phyloP scores from a whole-genome alignment of 345 rosid genomes.

The Mercurialis annua region DNA sequence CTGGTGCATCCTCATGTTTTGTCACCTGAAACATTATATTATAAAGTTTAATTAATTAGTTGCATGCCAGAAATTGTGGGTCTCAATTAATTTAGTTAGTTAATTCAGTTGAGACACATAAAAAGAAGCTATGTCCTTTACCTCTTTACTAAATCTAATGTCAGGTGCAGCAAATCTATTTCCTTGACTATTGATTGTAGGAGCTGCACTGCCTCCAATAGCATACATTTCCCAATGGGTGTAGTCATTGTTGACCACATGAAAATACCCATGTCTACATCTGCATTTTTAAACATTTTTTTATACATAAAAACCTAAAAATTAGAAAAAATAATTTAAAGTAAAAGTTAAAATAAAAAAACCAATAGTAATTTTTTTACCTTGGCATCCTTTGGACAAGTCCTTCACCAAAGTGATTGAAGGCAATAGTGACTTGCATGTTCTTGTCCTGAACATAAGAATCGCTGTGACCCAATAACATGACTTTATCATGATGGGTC shows the following conservation, averaged over 20 bases:
- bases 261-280: slow-evolving; percentile 31
- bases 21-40: slow-evolving; percentile 18
- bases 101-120: slow-evolving; percentile 14
- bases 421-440: slow-evolving; percentile 34
- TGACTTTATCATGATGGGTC: slow-evolving; percentile 35
- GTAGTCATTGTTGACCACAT: slow-evolving; percentile 34
- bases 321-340: neutral
- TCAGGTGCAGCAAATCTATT: slow-evolving; percentile 31
- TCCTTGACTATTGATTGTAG: slow-evolving; percentile 31
- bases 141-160: slow-evolving; percentile 27
- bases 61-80: neutral
- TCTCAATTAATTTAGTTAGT: slow-evolving; percentile 9
- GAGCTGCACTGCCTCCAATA: slow-evolving; percentile 30
- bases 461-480: slow-evolving; percentile 31
- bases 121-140: neutral
- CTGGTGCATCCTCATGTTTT: slow-evolving; percentile 32
- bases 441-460: slow-evolving; percentile 27
- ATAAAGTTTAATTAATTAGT: too few relatives aligned
- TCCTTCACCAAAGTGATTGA: slow-evolving; percentile 34
- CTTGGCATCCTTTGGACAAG: slow-evolving; percentile 34
- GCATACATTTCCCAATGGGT: slow-evolving; percentile 36
- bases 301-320: neutral
- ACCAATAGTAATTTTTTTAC: neutral
- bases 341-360: neutral
- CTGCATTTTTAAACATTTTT: slow-evolving; percentile 3